phyloP scores from a whole-genome alignment of 1,139 yeast genomes.

The Scheffersomyces titani region DNA sequence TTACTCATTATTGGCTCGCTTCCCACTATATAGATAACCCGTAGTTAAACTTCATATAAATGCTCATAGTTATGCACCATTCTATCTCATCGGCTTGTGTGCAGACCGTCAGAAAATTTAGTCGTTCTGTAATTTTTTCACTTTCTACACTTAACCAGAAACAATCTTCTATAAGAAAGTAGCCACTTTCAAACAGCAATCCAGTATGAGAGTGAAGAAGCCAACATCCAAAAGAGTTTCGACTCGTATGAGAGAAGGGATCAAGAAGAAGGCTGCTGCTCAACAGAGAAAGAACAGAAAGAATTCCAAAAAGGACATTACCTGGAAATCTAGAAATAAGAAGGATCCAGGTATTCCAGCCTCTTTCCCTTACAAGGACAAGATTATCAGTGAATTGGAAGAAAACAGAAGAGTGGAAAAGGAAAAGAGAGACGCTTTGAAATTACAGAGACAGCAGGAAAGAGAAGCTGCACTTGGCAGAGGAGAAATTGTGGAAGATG shows the following conservation, averaged over 20 bases:
- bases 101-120: not conserved
- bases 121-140: not conserved
- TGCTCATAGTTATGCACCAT: not conserved
- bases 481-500: conserved; percentile 42
- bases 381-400: conserved; percentile 79
- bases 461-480: conserved; percentile 48
- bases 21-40: not conserved
- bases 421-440: conserved; percentile 58
- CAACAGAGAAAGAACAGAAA: conserved; percentile 85
- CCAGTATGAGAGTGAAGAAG: conserved; percentile 52
- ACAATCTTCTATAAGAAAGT: not conserved
- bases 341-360: conserved; percentile 96
- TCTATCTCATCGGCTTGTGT: not conserved
- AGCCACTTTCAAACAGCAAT: not conserved
- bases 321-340: conserved; percentile 84
- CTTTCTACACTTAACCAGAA: not conserved
- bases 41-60: not conserved
- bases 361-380: conserved; percentile 89
- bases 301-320: conserved; percentile 79
- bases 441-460: conserved; percentile 47
- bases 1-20: not conserved
- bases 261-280: conserved; percentile 92
- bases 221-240: conserved; percentile 83
- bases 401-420: conserved; percentile 60
- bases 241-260: conserved; percentile 94